These are phyloP conservation scores for Fusarium albidum DNA, from an alignment of 2,329 filamentous ascomycete species.

Conservation along the genomic window DNA sequence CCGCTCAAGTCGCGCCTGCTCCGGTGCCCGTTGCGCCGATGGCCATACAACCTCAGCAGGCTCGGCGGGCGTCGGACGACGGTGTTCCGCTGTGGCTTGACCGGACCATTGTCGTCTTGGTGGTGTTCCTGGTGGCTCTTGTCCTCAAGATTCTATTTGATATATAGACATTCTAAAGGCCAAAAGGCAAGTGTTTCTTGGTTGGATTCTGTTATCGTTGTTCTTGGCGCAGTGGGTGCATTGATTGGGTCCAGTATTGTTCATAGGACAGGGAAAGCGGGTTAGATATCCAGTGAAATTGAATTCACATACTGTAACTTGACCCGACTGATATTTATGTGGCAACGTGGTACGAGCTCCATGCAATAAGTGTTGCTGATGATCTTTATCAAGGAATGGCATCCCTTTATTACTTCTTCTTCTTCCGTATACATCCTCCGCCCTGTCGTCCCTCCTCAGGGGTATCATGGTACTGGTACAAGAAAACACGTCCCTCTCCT, in stretches of 20 bases:
- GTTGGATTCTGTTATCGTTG: too few relatives aligned
- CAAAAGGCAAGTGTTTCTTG: constrained; percentile 3
- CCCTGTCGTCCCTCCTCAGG: neutral
- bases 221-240: constrained; percentile 18
- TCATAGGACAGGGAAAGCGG: constrained; percentile 21
- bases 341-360: too few relatives aligned
- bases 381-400: too few relatives aligned
- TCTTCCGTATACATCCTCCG: neutral
- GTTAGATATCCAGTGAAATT: constrained; percentile 36
- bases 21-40: constrained; percentile 4
- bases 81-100: constrained; percentile 80
- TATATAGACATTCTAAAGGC: constrained; percentile 18
- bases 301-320: neutral
- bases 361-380: too few relatives aligned
- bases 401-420: too few relatives aligned
- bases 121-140: constrained; percentile 75
- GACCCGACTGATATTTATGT: too few relatives aligned
- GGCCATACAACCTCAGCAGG: constrained; percentile 25
- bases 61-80: constrained; percentile 45
- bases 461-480: constrained; percentile 18
- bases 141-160: constrained; percentile 64
- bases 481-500: neutral
- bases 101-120: constrained; percentile 77
- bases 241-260: neutral
- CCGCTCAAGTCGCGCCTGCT: constrained; percentile 6